These are phyloP conservation scores for Filosporella fistucella DNA, from an alignment of 495 filamentous ascomycete species.

Conservation along the genomic window DNA sequence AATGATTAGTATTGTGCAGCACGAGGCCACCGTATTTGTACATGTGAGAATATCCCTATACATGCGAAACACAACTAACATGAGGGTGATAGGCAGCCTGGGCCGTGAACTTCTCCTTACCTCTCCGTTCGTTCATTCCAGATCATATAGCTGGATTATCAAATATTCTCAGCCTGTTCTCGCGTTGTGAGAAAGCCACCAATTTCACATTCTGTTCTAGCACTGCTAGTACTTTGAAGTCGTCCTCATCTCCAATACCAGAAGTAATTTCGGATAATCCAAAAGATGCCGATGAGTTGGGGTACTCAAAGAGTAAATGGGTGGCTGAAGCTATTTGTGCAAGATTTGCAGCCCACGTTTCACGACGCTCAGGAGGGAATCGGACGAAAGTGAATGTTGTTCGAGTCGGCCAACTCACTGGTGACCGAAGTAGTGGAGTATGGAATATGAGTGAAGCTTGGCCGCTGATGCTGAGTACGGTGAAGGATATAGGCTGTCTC, in stretches of 20 bases:
- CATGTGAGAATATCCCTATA: neutral
- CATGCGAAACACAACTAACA: slow-evolving; percentile 28
- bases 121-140: slow-evolving; percentile 45
- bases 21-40: neutral
- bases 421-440: slow-evolving; percentile 45
- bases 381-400: slow-evolving; percentile 26
- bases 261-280: slow-evolving; percentile 47
- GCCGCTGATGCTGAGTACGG: slow-evolving; percentile 52
- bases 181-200: slow-evolving; percentile 19
- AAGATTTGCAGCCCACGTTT: slow-evolving; percentile 14
- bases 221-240: slow-evolving; percentile 32
- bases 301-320: slow-evolving; percentile 61
- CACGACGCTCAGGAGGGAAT: slow-evolving; percentile 19
- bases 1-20: neutral
- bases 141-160: slow-evolving; percentile 39
- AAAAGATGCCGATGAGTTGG: slow-evolving; percentile 43
- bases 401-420: slow-evolving; percentile 56
- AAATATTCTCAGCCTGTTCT: slow-evolving; percentile 44
- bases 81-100: slow-evolving; percentile 52
- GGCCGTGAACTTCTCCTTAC: slow-evolving; percentile 61
- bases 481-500: slow-evolving; percentile 40
- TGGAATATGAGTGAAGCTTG: slow-evolving; percentile 64
- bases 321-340: slow-evolving; percentile 52
- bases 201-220: slow-evolving; percentile 58
- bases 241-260: slow-evolving; percentile 26